Base-by-base conservation (phyloP, 805 yeast species). In the Jamesozyma gamospora region DNA sequence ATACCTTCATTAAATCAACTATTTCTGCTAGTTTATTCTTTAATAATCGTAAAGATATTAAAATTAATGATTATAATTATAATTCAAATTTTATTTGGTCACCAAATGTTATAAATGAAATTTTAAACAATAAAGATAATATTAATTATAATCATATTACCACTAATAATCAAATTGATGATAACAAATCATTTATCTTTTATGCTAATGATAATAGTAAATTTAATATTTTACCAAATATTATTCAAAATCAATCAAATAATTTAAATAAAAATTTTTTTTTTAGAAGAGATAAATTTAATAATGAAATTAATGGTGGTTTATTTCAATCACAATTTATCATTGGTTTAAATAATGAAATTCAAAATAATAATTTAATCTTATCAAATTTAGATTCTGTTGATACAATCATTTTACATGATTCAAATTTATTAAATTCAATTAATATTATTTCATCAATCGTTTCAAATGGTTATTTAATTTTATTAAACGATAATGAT, bases 301-400 rank as follows among this genome's bases (percentile, higher is more conserved):
- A 90, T 60, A 87, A 84, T 58, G 56, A 69, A 28, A 65, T 75
- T 13, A 74, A 72, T 37, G 90, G 88, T 28, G 96, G 96, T 45
- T 56, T 75, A 8, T 77, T 79, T 57, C 84, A 81, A 60, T 72
- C 87, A 29, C 83, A 80, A 53, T 64, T 82, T 37, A 60, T 67
- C 21, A 34, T 47, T 28, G 46, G 24, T 21, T 21, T 8, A 21
- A 21, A 21, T 21, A 57, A 13, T 2, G 48, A 44, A 36, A 5
- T 41, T 52, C 34, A 21, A 12, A 27, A 28, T 17, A 36, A 44
- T 15, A 41, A 47, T 4, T 45, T 50, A 2, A 16, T 25, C n/a
- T 36, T 49, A 15, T 47, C 53, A 9, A 56, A 56, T 21, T 63
- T 80, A 37, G 83, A 78, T 39, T 54, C 70, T 34, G 81, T 90